Conservation (phyloP, 805 yeast genomes). For the Danielozyma ontarioensis region DNA sequence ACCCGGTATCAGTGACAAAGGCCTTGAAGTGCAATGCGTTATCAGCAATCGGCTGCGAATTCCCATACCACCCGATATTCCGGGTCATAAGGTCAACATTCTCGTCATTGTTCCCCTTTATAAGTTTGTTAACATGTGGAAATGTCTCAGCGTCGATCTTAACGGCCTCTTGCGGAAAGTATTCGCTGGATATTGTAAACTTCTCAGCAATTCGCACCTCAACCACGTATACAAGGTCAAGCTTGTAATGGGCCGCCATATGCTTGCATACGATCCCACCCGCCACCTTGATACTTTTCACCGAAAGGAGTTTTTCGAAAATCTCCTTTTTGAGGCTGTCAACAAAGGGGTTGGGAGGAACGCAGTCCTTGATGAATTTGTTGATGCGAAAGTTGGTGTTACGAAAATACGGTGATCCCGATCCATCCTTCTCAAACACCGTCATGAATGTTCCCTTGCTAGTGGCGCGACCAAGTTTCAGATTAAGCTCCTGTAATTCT, state of each 20-base stretch:
- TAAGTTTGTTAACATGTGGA: constrained; percentile 32
- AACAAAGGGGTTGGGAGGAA: background rate
- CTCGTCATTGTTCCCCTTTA: constrained; percentile 9
- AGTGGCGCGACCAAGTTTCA: constrained; percentile 55
- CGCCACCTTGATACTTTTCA: constrained; percentile 38
- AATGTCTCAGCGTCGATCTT: constrained; percentile 42
- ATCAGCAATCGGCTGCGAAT: constrained; percentile 21
- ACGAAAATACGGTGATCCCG: constrained; percentile 56
- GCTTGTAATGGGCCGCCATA: constrained; percentile 26
- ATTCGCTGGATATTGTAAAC: constrained; percentile 35
- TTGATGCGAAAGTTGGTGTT: constrained; percentile 42
- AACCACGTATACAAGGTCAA: constrained; percentile 45
- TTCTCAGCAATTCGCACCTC: constrained; percentile 48
- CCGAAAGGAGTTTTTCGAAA: constrained; percentile 2
- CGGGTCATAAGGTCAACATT: constrained; percentile 38
- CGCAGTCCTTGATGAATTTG: constrained; percentile 10
- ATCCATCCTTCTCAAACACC: constrained; percentile 59
- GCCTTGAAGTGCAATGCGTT: constrained; percentile 38
- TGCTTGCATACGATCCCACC: constrained; percentile 34
- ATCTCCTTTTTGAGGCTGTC: background rate
- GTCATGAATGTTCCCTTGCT: constrained; percentile 34
- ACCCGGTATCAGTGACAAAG: constrained; percentile 49
- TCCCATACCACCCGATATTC: constrained; percentile 40
- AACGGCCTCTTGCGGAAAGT: constrained; percentile 39
- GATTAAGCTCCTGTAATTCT: constrained; percentile 26